A percentile compares a stretch with the other conserved stretches of the same genome.
These are phyloP conservation scores for Primulina tabacum DNA, from an alignment of 257 asterid genomes.

Conservation along the genomic window DNA sequence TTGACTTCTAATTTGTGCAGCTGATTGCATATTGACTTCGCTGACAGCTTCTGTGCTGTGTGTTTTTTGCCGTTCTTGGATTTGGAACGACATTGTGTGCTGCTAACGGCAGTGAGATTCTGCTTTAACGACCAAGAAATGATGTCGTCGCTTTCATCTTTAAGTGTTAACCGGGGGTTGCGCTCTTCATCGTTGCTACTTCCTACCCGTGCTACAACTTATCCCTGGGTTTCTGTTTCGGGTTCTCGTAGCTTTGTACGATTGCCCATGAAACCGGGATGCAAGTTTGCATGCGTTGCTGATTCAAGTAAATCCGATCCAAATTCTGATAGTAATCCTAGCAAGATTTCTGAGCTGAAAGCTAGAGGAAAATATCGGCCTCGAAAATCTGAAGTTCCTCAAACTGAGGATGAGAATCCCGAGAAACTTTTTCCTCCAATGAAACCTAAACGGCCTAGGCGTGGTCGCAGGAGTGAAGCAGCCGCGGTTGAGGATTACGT, in stretches of 20 bases:
- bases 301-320: constrained; percentile 34
- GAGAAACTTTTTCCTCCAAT: constrained; percentile 42
- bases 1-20: background rate
- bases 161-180: constrained; percentile 21
- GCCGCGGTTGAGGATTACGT: constrained; percentile 91
- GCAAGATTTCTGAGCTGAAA: constrained; percentile 27
- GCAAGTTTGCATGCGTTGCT: constrained; percentile 36
- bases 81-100: background rate
- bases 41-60: background rate
- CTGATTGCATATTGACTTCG: background rate
- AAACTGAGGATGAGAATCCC: constrained; percentile 32
- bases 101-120: constrained; percentile 21
- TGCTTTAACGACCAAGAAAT: constrained; percentile 19
- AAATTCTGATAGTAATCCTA: constrained; percentile 29
- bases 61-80: constrained; percentile 3
- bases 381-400: constrained; percentile 27
- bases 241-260: constrained; percentile 23
- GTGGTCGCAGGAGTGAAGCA: constrained; percentile 86
- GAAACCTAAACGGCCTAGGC: constrained; percentile 71
- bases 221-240: constrained; percentile 24
- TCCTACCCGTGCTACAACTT: constrained; percentile 17
- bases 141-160: constrained; percentile 39
- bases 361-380: constrained; percentile 29
- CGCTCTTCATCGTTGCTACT: constrained; percentile 30
- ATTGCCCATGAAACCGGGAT: constrained; percentile 19